Conservation (phyloP, 176 grass and related monocot species). For the Eleusine coracana region DNA sequence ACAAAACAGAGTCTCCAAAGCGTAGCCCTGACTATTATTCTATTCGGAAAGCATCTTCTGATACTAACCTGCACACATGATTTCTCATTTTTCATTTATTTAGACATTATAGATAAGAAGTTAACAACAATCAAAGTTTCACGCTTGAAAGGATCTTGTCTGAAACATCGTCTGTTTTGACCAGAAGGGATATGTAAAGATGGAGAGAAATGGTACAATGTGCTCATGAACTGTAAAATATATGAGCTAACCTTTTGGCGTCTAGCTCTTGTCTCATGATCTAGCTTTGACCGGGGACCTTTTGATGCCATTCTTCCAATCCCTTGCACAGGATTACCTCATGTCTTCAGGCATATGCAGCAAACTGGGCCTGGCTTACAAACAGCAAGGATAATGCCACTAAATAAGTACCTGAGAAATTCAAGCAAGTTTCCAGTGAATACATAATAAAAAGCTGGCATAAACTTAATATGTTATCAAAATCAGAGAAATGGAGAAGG, state of each 20-base stretch:
- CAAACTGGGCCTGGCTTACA: conserved; percentile 23
- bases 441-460: neutral
- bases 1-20: neutral
- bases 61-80: neutral
- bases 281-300: conserved; percentile 85
- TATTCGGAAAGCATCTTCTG: neutral
- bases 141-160: neutral
- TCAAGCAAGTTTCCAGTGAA: neutral
- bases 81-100: neutral
- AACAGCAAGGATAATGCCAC: conserved; percentile 3
- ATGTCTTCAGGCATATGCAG: conserved; percentile 31
- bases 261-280: conserved; percentile 91
- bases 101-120: neutral
- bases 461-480: neutral
- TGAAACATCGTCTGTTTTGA: neutral
- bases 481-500: neutral
- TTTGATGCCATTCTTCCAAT: conserved; percentile 89
- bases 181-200: conserved; percentile 7
- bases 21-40: neutral
- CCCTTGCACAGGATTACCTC: conserved; percentile 36
- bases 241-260: conserved; percentile 86
- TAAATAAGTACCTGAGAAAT: conserved; percentile 24
- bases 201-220: conserved; percentile 14
- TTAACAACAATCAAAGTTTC: neutral
- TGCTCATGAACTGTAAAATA: conserved; percentile 37